phyloP scores from a whole-genome alignment of 352 stramenopile species.

The Plasmopara viticola region DNA sequence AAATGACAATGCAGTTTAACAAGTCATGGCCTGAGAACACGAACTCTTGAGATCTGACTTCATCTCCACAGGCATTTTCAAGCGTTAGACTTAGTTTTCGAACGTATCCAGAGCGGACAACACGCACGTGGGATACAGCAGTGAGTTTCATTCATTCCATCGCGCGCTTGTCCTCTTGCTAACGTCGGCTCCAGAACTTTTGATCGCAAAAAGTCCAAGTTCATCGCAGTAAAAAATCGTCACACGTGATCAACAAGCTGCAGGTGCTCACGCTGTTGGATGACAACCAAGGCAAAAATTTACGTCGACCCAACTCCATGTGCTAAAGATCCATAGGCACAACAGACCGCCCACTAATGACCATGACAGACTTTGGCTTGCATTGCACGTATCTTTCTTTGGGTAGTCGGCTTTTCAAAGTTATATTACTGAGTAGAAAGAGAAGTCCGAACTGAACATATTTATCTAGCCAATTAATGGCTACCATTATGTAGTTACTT shows the following conservation, averaged over 20 bases:
- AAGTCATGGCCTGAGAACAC: conserved; percentile 13
- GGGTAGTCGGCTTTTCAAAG: conserved; percentile 3
- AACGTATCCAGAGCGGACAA: conserved; percentile 22
- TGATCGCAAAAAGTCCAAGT: conserved; percentile 52
- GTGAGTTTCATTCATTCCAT: conserved; percentile 47
- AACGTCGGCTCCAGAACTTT: conserved; percentile 70
- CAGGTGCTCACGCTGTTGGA: conserved; percentile 46
- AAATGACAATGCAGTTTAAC: conserved; percentile 8
- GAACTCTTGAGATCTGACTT: conserved; percentile 25
- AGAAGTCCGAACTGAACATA: too few relatives aligned
- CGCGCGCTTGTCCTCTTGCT: conserved; percentile 31
- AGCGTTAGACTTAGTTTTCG: conserved; percentile 10
- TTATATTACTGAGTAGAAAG: too few relatives aligned
- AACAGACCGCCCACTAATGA: conserved; percentile 70
- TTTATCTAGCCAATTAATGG: too few relatives aligned
- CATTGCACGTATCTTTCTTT: conserved; percentile 48
- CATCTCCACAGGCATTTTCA: conserved; percentile 47
- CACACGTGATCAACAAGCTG: conserved; percentile 41
- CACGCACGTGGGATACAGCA: conserved; percentile 57
- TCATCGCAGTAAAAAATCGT: conserved; percentile 52
- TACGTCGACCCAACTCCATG: conserved; percentile 50
- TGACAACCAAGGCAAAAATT: conserved; percentile 56
- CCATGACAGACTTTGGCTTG: conserved; percentile 54
- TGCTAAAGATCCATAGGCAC: conserved; percentile 52
- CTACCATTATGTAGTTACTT: too few relatives aligned